Evolutionary conservation across 768 basidiomycete genomes (phyloP).

Genomic region (Tulasnella sp.): DNA sequence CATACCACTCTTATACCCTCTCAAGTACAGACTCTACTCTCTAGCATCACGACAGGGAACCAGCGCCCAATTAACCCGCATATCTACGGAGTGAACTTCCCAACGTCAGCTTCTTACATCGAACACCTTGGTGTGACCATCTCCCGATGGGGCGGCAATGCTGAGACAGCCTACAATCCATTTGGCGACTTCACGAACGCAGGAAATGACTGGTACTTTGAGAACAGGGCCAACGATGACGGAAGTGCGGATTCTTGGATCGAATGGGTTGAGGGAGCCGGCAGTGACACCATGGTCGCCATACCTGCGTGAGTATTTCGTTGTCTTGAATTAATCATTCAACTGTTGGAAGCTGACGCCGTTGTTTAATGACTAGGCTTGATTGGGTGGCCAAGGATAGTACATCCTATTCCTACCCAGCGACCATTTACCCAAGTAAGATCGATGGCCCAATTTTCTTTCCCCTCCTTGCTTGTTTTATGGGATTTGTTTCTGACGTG

Average conservation of each 20-base stretch:
- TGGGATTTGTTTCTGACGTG: not conserved
- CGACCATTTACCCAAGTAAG: conserved; percentile 34
- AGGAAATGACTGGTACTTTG: conserved; percentile 41
- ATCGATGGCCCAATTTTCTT: too few relatives aligned
- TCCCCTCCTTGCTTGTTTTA: not conserved
- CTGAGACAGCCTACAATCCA: conserved; percentile 15
- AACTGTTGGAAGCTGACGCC: not conserved
- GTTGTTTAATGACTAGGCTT: conserved; percentile 27
- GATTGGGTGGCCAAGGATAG: conserved; percentile 48
- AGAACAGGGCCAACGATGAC: conserved; percentile 34
- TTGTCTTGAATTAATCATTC: not conserved
- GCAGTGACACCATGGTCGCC: conserved; percentile 35
- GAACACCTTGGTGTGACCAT: conserved; percentile 31
- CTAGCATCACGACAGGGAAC: not conserved
- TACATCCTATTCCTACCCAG: conserved; percentile 43
- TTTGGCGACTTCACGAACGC: conserved; percentile 13
- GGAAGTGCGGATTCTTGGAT: conserved; percentile 38
- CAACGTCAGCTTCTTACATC: not conserved
- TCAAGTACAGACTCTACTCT: too few relatives aligned
- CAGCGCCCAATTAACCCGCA: not conserved
- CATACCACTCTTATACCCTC: not conserved
- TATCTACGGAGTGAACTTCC: not conserved
- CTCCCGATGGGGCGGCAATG: conserved; percentile 39
- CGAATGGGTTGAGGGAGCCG: conserved; percentile 37
- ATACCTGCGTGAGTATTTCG: conserved; percentile 37